phyloP scores from a whole-genome alignment of 768 basidiomycete species.

The Chalciporus pseudorubinellus region DNA sequence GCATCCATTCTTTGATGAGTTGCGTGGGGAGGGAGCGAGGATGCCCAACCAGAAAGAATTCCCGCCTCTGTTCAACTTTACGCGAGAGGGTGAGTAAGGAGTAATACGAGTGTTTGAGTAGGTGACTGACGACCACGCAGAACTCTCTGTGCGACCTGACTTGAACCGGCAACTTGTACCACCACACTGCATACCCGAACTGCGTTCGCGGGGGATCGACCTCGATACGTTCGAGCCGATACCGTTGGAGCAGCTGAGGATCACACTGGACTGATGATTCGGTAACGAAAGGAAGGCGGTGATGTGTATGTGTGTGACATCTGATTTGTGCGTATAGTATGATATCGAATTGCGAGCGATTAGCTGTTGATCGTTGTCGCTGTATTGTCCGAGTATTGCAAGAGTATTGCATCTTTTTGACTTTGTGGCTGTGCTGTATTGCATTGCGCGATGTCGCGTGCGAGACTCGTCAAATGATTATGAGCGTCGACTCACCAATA shows the following conservation, averaged over 20 bases:
- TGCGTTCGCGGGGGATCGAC: slow-evolving; percentile 81
- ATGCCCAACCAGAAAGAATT: slow-evolving; percentile 98
- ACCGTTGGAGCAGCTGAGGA: slow-evolving; percentile 93
- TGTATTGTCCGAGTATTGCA: slow-evolving; percentile 27
- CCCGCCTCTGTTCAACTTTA: slow-evolving; percentile 92
- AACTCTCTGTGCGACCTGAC: slow-evolving; percentile 95
- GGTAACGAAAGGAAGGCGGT: slow-evolving; percentile 24
- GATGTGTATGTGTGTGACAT: slow-evolving; percentile 23
- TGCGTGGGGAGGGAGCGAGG: slow-evolving; percentile 83
- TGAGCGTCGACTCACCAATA: no score
- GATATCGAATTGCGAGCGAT: slow-evolving; percentile 34
- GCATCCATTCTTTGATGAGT: slow-evolving; percentile 96
- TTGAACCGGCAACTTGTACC: slow-evolving; percentile 91
- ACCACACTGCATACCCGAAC: slow-evolving; percentile 82
- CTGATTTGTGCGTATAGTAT: slow-evolving; percentile 37
- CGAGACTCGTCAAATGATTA: no score
- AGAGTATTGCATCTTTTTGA: no score
- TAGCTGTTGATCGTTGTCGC: slow-evolving; percentile 22
- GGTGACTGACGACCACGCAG: slow-evolving; percentile 40
- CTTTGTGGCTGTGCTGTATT: slow-evolving; percentile 21
- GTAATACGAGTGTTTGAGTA: background rate
- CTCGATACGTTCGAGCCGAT: slow-evolving; percentile 94
- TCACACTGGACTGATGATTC: slow-evolving; percentile 79
- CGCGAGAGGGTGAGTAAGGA: slow-evolving; percentile 78
- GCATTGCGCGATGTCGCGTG: slow-evolving; percentile 36